Percentiles rank a stretch among this genome's conserved stretches.
These are phyloP conservation scores for Dactylonectria estremocensis DNA, from an alignment of 2,329 filamentous ascomycete species.

Conservation along the genomic window DNA sequence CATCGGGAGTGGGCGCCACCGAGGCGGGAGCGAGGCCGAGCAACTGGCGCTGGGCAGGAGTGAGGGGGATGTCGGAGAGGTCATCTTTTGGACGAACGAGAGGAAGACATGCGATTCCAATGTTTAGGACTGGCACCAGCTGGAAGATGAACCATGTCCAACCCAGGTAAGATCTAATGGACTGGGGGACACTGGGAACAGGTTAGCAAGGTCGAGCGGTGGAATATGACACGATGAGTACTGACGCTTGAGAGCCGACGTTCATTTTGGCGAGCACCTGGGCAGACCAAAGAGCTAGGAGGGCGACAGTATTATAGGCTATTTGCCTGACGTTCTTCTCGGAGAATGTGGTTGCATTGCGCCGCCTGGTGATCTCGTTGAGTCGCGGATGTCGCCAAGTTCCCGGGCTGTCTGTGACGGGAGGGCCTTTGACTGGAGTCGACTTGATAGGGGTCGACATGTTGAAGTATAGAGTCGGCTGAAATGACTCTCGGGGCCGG, in stretches of 20 bases:
- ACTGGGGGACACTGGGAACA: conserved; percentile 50
- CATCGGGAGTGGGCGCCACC: conserved; percentile 76
- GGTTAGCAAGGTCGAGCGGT: conserved; percentile 36
- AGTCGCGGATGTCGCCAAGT: conserved; percentile 93
- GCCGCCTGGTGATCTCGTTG: conserved; percentile 87
- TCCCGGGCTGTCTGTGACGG: conserved; percentile 73
- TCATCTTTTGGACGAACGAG: conserved; percentile 82
- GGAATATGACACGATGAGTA: conserved; percentile 27
- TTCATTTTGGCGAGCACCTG: conserved; percentile 55
- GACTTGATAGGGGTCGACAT: conserved; percentile 53
- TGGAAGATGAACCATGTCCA: conserved; percentile 67
- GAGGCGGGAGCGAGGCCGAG: conserved; percentile 83
- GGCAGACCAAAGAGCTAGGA: conserved; percentile 56
- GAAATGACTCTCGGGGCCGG: background rate
- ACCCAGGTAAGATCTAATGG: conserved; percentile 55
- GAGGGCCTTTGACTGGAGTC: conserved; percentile 60
- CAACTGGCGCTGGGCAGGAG: conserved; percentile 80
- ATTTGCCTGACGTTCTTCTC: conserved; percentile 82
- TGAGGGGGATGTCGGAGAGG: conserved; percentile 90
- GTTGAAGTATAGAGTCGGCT: conserved; percentile 8
- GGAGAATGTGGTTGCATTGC: conserved; percentile 83
- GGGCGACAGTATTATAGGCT: conserved; percentile 74
- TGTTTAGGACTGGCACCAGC: conserved; percentile 77
- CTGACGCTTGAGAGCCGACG: conserved; percentile 58
- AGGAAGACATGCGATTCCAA: conserved; percentile 79